Evolutionary conservation across 2,329 filamentous ascomycete species (phyloP).

Genomic region (Alternaria alternata): DNA sequence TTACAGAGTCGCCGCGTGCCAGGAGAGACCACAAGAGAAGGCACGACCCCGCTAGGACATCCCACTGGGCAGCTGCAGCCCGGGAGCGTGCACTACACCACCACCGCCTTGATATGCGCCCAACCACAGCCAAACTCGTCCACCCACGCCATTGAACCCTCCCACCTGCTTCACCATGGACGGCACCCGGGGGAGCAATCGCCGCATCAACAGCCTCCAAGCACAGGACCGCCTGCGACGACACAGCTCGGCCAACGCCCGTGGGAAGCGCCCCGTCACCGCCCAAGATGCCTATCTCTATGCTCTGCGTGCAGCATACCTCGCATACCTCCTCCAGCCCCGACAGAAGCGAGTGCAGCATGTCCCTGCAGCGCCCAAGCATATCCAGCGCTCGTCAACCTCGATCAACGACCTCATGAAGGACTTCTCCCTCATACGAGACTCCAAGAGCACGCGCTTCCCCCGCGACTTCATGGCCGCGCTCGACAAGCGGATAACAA

Average conservation of each 20-base stretch:
- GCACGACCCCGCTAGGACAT: slow-evolving; percentile 29
- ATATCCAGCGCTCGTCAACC: slow-evolving; percentile 73
- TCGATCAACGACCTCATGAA: slow-evolving; percentile 84
- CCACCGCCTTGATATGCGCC: slow-evolving; percentile 38
- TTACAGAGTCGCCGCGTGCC: slow-evolving; percentile 4
- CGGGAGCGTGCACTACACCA: slow-evolving; percentile 21
- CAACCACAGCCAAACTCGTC: slow-evolving; percentile 21
- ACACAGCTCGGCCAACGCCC: slow-evolving; percentile 45
- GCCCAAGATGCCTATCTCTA: slow-evolving; percentile 88
- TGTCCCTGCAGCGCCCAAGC: slow-evolving; percentile 68
- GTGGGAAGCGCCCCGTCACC: slow-evolving; percentile 51
- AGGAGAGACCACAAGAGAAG: slow-evolving; percentile 23
- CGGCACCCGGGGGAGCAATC: slow-evolving; percentile 42
- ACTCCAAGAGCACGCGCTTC: slow-evolving; percentile 74
- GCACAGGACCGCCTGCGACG: slow-evolving; percentile 52
- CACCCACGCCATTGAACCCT: slow-evolving; percentile 26
- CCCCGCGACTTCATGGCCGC: slow-evolving; percentile 75
- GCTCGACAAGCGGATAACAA: slow-evolving; percentile 79
- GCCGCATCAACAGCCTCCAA: slow-evolving; percentile 55
- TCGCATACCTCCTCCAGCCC: slow-evolving; percentile 91
- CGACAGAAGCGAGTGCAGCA: slow-evolving; percentile 90
- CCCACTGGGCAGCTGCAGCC: slow-evolving; percentile 30
- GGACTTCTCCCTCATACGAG: slow-evolving; percentile 76
- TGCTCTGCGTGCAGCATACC: slow-evolving; percentile 87
- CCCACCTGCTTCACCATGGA: slow-evolving; percentile 37